phyloP scores from a whole-genome alignment of 2,329 filamentous ascomycete genomes.

The Diaporthe aspalathi region DNA sequence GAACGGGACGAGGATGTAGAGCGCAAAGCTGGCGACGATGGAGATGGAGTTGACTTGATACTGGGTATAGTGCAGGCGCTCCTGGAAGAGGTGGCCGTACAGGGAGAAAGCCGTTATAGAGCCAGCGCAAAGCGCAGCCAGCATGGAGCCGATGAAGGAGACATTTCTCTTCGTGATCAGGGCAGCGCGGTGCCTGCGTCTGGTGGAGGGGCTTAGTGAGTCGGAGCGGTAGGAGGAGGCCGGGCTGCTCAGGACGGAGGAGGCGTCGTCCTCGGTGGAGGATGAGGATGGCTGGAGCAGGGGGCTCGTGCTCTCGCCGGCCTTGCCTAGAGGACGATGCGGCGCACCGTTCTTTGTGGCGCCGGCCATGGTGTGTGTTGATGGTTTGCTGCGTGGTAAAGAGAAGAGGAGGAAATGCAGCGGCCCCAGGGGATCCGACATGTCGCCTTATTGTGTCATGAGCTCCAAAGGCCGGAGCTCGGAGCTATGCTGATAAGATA shows the following conservation, averaged over 20 bases:
- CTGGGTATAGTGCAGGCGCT: slow-evolving; percentile 87
- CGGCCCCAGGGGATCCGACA: background rate
- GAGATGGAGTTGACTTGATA: slow-evolving; percentile 91
- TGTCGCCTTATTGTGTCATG: slow-evolving; percentile 30
- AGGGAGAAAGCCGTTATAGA: slow-evolving; percentile 94
- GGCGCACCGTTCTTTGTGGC: slow-evolving; percentile 18
- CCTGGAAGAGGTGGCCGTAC: slow-evolving; percentile 91
- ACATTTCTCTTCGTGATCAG: slow-evolving; percentile 36
- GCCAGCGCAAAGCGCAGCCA: slow-evolving; percentile 67
- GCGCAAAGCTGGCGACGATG: slow-evolving; percentile 85
- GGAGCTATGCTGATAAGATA: slow-evolving; percentile 32
- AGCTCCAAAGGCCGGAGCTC: slow-evolving; percentile 12
- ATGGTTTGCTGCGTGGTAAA: background rate
- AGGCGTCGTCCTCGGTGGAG: slow-evolving; percentile 28
- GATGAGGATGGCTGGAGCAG: slow-evolving; percentile 31
- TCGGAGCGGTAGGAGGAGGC: slow-evolving; percentile 37
- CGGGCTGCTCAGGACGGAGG: slow-evolving; percentile 35
- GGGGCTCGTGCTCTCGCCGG: slow-evolving; percentile 21
- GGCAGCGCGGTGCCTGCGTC: slow-evolving; percentile 29
- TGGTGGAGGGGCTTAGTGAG: slow-evolving; percentile 34
- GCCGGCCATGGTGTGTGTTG: slow-evolving; percentile 27
- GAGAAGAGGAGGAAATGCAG: background rate
- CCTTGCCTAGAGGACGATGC: background rate
- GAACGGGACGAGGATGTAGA: slow-evolving; percentile 91
- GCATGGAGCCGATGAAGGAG: slow-evolving; percentile 42